Base-by-base conservation (phyloP, 148 eudicot species). In the Silene uniflora region DNA sequence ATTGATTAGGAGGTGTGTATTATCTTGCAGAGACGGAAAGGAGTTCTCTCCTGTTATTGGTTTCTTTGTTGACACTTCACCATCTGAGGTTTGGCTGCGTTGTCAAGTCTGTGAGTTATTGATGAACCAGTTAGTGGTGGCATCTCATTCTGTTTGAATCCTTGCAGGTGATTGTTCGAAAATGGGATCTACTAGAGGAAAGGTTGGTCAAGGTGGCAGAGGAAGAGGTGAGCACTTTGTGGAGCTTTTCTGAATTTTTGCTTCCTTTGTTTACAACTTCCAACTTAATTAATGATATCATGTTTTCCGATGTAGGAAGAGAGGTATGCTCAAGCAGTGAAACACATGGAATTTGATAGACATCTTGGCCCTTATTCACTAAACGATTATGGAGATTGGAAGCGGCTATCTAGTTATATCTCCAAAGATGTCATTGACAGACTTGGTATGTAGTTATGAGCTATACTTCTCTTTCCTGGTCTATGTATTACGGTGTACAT, bases 361-460 rank as follows among this genome's bases (percentile, higher is more conserved):
- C 87, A 95, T n/a, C 92, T 95, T 74, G 98, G 97, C 59, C 93
- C 97, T 71, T 95, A 95, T 83, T 81, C 89, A 67, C 77, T 89
- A 64, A 78, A 77, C 81, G 92, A 85, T 47, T 86, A 86, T 85
- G 96, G 90, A 75, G 88, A 89, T 58, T 95, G 98, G 98, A 92
- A 84, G 75, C 82, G 79, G 46, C 73, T 95, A 79, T 92, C 96
- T 25, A 92, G 80, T 84, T 95, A 83, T 77, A 86, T 95, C 76
- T 86, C 91, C 21, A 87, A 87, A 87, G 87, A 85, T 74, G 84
- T 83, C 61, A 85, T 95, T 68, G 89, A 87, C 69, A 88, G 91
- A 22, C 84, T 92, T 66, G 97, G 98, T 95, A 84, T 77, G 87
- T 52, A 52, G 17, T 39, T 39, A 6, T 39, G 9, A 71, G 52